A percentile compares a stretch with the other conserved stretches of the same genome.
phyloP scores from a whole-genome alignment of 495 filamentous ascomycete species.

The Aspergillus heteromorphus region DNA sequence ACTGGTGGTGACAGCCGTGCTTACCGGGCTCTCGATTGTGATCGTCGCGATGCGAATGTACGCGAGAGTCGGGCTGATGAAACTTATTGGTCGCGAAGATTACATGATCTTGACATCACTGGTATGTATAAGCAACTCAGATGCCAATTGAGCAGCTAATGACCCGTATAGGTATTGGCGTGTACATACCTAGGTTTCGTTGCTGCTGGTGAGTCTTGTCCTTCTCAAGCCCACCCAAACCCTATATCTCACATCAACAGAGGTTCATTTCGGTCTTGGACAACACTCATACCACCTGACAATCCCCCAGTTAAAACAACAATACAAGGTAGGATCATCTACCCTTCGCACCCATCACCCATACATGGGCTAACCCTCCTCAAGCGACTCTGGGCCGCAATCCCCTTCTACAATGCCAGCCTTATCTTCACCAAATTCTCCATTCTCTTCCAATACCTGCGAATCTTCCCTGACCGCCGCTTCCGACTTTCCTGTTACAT shows the following conservation, averaged over 20 bases:
- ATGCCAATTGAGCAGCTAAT: neutral
- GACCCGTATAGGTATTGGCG: constrained; percentile 16
- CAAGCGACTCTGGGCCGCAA: constrained; percentile 34
- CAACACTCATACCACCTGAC: constrained; percentile 19
- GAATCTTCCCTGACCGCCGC: constrained; percentile 36
- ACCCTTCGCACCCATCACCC: neutral
- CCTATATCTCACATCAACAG: constrained; percentile 13
- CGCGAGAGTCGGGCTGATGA: constrained; percentile 32
- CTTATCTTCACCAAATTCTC: constrained; percentile 40
- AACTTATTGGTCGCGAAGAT: constrained; percentile 33
- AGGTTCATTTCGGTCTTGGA: constrained; percentile 31
- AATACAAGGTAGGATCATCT: constrained; percentile 28
- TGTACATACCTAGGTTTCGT: constrained; percentile 31
- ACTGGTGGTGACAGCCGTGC: constrained; percentile 31
- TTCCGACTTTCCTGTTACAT: constrained; percentile 30
- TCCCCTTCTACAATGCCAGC: constrained; percentile 40
- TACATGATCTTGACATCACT: constrained; percentile 29
- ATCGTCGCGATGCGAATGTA: constrained; percentile 32
- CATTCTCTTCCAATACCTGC: constrained; percentile 45
- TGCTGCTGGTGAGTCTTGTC: constrained; percentile 24
- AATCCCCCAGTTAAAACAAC: constrained; percentile 14
- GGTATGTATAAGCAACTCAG: constrained; percentile 9
- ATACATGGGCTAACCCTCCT: neutral
- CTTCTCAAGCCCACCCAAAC: neutral
- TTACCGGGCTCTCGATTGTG: constrained; percentile 24